These are phyloP conservation scores for Gastrodia elata DNA, from an alignment of 106 monocot species.

Conservation along the genomic window DNA sequence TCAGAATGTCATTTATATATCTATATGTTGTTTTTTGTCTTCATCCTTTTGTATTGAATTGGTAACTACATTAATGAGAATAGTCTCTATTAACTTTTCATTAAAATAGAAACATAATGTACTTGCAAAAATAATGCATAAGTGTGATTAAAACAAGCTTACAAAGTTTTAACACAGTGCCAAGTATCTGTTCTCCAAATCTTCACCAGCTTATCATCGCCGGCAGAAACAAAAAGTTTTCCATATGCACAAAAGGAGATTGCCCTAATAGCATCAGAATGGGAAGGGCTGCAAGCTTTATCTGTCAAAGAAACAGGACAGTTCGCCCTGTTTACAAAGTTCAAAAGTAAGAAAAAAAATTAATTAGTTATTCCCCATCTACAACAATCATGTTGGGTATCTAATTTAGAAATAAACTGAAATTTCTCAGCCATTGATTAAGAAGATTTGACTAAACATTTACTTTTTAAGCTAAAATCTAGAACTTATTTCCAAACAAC, in stretches of 20 bases:
- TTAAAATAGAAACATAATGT: not conserved
- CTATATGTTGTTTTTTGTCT: too few relatives aligned
- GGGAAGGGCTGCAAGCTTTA: conserved; percentile 38
- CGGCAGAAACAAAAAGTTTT: conserved; percentile 73
- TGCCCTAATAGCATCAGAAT: conserved; percentile 68
- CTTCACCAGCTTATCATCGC: conserved; percentile 89
- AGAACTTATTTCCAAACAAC: too few relatives aligned
- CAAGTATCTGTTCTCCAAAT: conserved; percentile 76
- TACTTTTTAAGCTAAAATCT: not conserved
- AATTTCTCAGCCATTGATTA: not conserved
- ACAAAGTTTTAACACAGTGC: conserved; percentile 65
- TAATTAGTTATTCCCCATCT: not conserved
- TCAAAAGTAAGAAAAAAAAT: not conserved
- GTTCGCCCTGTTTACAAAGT: conserved; percentile 25
- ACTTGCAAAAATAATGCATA: not conserved
- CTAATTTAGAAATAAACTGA: not conserved
- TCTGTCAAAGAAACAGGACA: conserved; percentile 37
- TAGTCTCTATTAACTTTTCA: too few relatives aligned
- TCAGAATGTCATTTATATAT: too few relatives aligned
- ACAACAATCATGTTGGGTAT: not conserved
- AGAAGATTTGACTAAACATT: not conserved
- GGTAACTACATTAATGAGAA: too few relatives aligned
- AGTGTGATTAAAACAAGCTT: conserved; percentile 17
- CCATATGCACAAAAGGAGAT: conserved; percentile 63
- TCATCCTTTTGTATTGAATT: too few relatives aligned